Evolutionary conservation across 1,284 basidiomycete species (phyloP).

Genomic region (Ceratobasidium sp.): DNA sequence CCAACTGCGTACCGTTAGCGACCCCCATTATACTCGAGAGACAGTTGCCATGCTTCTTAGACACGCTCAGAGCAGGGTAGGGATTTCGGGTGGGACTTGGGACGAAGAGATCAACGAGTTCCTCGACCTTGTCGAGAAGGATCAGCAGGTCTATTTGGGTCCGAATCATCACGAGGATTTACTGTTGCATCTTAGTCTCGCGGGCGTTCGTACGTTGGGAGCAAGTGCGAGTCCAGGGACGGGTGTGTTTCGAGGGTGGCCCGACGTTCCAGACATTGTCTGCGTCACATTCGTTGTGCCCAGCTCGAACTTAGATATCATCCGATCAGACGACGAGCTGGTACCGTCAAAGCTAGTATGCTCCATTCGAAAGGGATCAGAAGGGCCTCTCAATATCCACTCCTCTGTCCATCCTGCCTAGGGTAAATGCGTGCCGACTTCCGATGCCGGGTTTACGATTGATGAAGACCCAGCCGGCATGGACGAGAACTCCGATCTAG

Average conservation of each 20-base stretch:
- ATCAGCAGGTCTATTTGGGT: not conserved
- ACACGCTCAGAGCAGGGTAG: conserved; percentile 1
- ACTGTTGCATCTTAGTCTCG: conserved; percentile 1
- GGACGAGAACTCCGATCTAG: conserved; percentile 21
- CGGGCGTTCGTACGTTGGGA: conserved; percentile 6
- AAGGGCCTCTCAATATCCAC: not conserved
- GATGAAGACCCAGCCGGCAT: conserved; percentile 11
- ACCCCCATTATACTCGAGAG: conserved; percentile 20
- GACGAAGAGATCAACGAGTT: not conserved
- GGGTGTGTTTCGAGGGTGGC: conserved; percentile 11
- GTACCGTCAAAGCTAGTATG: not conserved
- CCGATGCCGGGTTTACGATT: not conserved
- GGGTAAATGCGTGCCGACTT: conserved; percentile 2
- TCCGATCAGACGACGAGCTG: not conserved
- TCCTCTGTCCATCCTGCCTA: conserved; percentile 18
- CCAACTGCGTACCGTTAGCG: not conserved
- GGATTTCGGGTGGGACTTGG: conserved; percentile 5
- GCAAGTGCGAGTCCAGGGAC: not conserved
- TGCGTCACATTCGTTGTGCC: conserved; percentile 20
- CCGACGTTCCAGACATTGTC: conserved; percentile 12
- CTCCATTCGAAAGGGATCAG: not conserved
- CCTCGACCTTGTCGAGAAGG: not conserved
- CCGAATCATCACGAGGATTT: conserved; percentile 18
- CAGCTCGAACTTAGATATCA: not conserved
- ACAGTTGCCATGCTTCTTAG: conserved; percentile 7